phyloP scores from a whole-genome alignment of 2,329 filamentous ascomycete species.

The Fusarium annulatum region DNA sequence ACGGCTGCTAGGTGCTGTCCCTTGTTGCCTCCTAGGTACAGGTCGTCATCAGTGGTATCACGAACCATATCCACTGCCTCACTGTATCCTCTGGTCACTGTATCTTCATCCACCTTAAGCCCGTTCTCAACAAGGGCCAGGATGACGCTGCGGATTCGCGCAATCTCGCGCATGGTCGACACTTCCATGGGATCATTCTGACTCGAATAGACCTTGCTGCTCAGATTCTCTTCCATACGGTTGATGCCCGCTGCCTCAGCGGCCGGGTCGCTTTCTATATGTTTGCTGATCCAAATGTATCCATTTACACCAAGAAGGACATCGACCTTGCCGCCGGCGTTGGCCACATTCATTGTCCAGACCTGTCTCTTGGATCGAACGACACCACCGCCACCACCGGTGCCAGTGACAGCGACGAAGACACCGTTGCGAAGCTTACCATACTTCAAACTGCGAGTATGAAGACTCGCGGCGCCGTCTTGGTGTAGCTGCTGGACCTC shows the following conservation, averaged over 20 bases:
- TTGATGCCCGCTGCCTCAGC: constrained; percentile 73
- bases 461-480: constrained; percentile 87
- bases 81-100: constrained; percentile 83
- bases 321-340: constrained; percentile 75
- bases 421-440: constrained; percentile 95
- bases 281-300: constrained; percentile 94
- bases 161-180: constrained; percentile 87
- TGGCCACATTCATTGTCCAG: constrained; percentile 76
- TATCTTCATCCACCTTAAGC: constrained; percentile 89
- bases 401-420: constrained; percentile 84
- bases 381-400: constrained; percentile 87
- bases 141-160: constrained; percentile 83
- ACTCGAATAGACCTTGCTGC: constrained; percentile 88
- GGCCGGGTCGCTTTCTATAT: constrained; percentile 70
- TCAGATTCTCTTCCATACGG: constrained; percentile 87
- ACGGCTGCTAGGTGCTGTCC: constrained; percentile 63
- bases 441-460: constrained; percentile 92
- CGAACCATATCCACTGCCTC: constrained; percentile 81
- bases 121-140: constrained; percentile 84
- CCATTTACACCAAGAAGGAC: constrained; percentile 95
- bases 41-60: constrained; percentile 67
- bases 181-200: constrained; percentile 88
- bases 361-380: constrained; percentile 87
- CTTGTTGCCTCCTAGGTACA: constrained; percentile 69
- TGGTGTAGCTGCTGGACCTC: constrained; percentile 92